Base-by-base conservation (phyloP, 2,329 filamentous ascomycete genomes). In the Pseudogymnoascus sp. region DNA sequence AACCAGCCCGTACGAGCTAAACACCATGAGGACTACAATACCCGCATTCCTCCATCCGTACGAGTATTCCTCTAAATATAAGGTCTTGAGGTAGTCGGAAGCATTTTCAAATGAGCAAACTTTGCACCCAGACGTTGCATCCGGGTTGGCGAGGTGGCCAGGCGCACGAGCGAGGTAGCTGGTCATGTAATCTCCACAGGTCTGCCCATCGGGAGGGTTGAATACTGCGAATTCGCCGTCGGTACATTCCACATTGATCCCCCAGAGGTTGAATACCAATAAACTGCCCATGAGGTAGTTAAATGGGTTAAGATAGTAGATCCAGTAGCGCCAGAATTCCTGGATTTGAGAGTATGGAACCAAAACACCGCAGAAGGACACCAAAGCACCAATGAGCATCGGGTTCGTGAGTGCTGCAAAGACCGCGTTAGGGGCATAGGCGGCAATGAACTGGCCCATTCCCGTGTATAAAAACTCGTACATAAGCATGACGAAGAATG, bases 331-430 rank as follows among this genome's bases (percentile, higher is more conserved):
- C 89, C 89, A 92, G 74, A 91, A 91, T 0, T 73, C 68, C 7
- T 85, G 82, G 21, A 92, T 79, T 26, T 81, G 79, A 0, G 69
- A 66, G 66, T 87, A 90, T 0, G 88, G 88, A 0, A 91, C 88
- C 4, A 91, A 78, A 1, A 92, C 87, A 66, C 89, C 89, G 68
- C 88, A 91, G 77, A 93, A 92, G 1, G 82, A 83, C 7, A 90
- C 80, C 2, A 91, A 89, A 0, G 87, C 83, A 0, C 80, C 78
- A 63, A 86, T 75, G 10, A 86, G 62, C 0, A 86, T 70, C 0
- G 83, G 83, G 66, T 86, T 86, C 65, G 80, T 78, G 4, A 86
- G 76, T 0, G 82, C 76, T 0, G 84, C 84, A 51, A 86, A 85
- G 10, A 84, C 79, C 36, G 80, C 83, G 66, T 84, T 86, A 0